A percentile compares a stretch with the other conserved stretches of the same genome.
These are phyloP conservation scores for Cystofilobasidium capitatum DNA, from an alignment of 768 basidiomycete species.

Conservation along the genomic window DNA sequence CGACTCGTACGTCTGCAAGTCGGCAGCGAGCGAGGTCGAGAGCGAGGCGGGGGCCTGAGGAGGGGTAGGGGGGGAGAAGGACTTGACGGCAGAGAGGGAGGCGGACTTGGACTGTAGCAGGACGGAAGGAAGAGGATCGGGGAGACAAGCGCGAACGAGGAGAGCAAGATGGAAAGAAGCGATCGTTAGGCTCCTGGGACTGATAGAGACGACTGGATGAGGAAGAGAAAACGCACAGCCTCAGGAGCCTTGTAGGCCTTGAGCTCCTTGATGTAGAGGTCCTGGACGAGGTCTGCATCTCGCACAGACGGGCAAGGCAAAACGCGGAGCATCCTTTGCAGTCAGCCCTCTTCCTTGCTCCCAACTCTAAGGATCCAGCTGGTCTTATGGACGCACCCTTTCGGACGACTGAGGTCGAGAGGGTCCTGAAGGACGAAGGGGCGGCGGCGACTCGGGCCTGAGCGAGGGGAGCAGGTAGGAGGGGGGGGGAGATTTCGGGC, in stretches of 20 bases:
- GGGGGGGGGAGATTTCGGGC: neutral
- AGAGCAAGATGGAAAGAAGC: neutral
- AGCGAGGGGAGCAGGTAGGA: neutral
- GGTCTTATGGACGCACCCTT: neutral
- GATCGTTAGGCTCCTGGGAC: neutral
- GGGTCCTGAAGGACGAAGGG: neutral
- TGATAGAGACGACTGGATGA: neutral
- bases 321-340: neutral
- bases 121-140: neutral
- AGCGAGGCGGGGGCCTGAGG: slow-evolving; percentile 62
- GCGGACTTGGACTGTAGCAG: slow-evolving; percentile 69
- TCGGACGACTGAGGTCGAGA: slow-evolving; percentile 7
- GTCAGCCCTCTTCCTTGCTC: neutral
- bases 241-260: slow-evolving; percentile 75
- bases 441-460: neutral
- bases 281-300: slow-evolving; percentile 73
- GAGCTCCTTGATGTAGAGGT: slow-evolving; percentile 80
- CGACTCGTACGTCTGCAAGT: slow-evolving; percentile 73
- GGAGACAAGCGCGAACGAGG: neutral
- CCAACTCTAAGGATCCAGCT: neutral
- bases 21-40: slow-evolving; percentile 73
- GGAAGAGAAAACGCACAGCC: slow-evolving; percentile 47
- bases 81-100: slow-evolving; percentile 76
- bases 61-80: slow-evolving; percentile 60
- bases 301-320: neutral